phyloP scores from a whole-genome alignment of 305 asterid species.

The Solanum hybrid region DNA sequence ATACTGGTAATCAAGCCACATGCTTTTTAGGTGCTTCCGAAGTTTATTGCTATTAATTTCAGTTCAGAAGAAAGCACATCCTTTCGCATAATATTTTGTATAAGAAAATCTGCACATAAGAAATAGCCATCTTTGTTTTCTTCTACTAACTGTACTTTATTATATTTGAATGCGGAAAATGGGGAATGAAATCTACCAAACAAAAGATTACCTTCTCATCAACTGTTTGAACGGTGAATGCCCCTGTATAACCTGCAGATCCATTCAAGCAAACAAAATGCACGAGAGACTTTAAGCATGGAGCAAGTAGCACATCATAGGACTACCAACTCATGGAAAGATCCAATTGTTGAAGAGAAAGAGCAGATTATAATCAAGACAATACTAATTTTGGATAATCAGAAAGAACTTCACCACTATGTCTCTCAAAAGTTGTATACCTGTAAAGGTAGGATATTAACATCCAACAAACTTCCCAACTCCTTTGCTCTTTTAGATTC shows the following conservation, averaged over 20 bases:
- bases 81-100: neutral
- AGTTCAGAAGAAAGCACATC: neutral
- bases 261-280: conserved; percentile 10
- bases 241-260: conserved; percentile 82
- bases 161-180: neutral
- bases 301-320: neutral
- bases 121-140: neutral
- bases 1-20: neutral
- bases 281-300: neutral
- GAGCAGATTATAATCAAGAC: neutral
- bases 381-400: neutral
- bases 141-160: neutral
- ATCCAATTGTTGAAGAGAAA: neutral
- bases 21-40: neutral
- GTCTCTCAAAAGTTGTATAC: conserved; percentile 14
- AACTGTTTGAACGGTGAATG: conserved; percentile 81
- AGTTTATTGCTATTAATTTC: neutral
- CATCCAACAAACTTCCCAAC: conserved; percentile 49
- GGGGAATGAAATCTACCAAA: neutral
- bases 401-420: neutral
- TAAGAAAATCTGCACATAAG: neutral
- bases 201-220: conserved; percentile 33
- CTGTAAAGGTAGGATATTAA: conserved; percentile 57
- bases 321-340: neutral
- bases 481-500: conserved; percentile 73